Evolutionary conservation across 768 basidiomycete species (phyloP), one percentile per base, ranked within the genome.

Genomic region (Russula griseocarnosa): DNA sequence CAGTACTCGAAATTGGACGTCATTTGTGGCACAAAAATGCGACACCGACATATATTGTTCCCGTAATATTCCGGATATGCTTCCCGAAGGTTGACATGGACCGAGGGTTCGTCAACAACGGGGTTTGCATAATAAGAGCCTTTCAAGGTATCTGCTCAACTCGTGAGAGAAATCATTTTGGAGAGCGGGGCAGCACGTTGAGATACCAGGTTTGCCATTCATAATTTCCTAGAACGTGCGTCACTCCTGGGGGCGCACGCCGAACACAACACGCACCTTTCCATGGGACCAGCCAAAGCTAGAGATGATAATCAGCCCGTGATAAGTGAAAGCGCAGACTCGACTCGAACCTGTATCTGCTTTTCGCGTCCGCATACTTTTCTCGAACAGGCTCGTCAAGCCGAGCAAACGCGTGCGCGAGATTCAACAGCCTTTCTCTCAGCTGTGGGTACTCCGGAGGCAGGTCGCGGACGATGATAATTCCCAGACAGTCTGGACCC

Each of bases 231-330:
- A 60, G 32, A 26, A 32, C 8, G 50, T 61, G 55, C 34, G 52
- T 63, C 51, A 46, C 53, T 62, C 38, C 44, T 47, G 47, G 42
- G 13, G 13, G 18, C 22, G 32, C 52, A 47, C 14, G 10, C 28
- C 34, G 28, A 32, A 24, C 26, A 20, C 34, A 18, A 66, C 72
- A 57, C 72, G 57, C 69, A 86, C 90, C 81, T 98, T 97, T 60
- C 96, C 96, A 75, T 96, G 92, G 50, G 89, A 92, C 96, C 96
- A 98, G n/a, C 96, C 96, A 74, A 94, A 98, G 72, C 88, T 64
- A 47, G 55, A n/a, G 36, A 64, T 49, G 36, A 64, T 49, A 34
- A 64, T 60, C n/a, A 60, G 58, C 13, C 14, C 49, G 30, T 26
- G 63, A 55, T 36, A 42, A n/a, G 53, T 24, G 14, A 34, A 22